phyloP scores from a whole-genome alignment of 345 rosid genomes.

The Isatis tinctoria region DNA sequence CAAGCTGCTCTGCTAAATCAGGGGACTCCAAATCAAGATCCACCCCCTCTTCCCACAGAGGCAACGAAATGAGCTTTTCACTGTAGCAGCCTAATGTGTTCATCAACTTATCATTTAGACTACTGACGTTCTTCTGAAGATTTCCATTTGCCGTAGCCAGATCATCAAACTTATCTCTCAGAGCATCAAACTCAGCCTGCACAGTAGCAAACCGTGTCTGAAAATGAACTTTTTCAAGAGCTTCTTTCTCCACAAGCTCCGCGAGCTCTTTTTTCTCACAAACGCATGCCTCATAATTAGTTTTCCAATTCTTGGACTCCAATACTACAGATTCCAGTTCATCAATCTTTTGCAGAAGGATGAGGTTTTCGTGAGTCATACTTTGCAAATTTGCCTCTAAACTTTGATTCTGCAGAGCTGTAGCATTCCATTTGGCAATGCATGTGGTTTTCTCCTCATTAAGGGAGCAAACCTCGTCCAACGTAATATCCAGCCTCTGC shows the following conservation, averaged over 20 bases:
- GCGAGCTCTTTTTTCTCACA: slow-evolving; percentile 61
- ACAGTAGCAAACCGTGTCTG: slow-evolving; percentile 40
- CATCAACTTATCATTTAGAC: slow-evolving; percentile 45
- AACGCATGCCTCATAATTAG: slow-evolving; percentile 52
- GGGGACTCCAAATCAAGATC: slow-evolving; percentile 39
- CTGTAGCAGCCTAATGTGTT: slow-evolving; percentile 40
- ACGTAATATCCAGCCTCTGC: slow-evolving; percentile 59
- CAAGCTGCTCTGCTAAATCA: slow-evolving; percentile 46
- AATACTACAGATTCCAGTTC: slow-evolving; percentile 61
- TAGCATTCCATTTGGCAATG: slow-evolving; percentile 52
- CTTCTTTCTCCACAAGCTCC: slow-evolving; percentile 54
- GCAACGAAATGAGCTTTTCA: slow-evolving; percentile 37
- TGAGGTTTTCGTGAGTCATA: slow-evolving; percentile 53
- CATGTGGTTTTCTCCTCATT: slow-evolving; percentile 54
- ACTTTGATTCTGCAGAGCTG: slow-evolving; percentile 53
- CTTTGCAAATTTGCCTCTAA: slow-evolving; percentile 54
- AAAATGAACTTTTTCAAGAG: slow-evolving; percentile 48
- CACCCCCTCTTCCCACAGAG: slow-evolving; percentile 29
- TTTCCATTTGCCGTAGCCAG: slow-evolving; percentile 43
- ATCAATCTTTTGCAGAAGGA: slow-evolving; percentile 55
- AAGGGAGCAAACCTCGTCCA: slow-evolving; percentile 60
- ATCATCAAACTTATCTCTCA: slow-evolving; percentile 44
- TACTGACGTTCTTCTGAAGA: slow-evolving; percentile 40
- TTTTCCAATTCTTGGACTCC: slow-evolving; percentile 48
- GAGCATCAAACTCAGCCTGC: slow-evolving; percentile 50